Conservation (phyloP, 345 rosid genomes). For the Cardiospermum halicacabum region DNA sequence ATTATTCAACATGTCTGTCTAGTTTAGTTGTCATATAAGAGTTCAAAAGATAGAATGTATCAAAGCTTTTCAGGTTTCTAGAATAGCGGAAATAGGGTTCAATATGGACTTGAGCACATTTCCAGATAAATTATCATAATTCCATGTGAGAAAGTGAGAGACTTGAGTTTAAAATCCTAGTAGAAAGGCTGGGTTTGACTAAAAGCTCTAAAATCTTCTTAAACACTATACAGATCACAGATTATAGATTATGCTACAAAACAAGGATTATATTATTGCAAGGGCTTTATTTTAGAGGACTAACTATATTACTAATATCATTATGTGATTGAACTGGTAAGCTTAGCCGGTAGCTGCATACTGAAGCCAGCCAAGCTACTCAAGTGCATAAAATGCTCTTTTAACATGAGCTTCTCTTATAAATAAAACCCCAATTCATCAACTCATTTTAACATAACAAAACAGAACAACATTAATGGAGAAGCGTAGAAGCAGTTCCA, state of each 20-base stretch:
- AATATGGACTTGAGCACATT: slow-evolving; percentile 9
- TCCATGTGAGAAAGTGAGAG: not conserved
- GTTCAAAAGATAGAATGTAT: slow-evolving; percentile 8
- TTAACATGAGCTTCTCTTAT: not conserved
- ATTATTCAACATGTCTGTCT: not conserved
- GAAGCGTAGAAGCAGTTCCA: slow-evolving; percentile 14
- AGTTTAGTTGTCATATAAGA: slow-evolving; percentile 15
- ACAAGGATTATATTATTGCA: not conserved
- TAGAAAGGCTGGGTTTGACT: not conserved
- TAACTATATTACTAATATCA: not conserved
- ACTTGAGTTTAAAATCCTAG: not conserved
- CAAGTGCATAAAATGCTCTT: not conserved
- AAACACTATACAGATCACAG: not conserved
- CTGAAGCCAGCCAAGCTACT: slow-evolving; percentile 6
- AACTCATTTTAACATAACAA: not conserved
- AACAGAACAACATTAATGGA: slow-evolving; percentile 15
- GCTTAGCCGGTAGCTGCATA: slow-evolving; percentile 3
- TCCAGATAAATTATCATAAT: slow-evolving; percentile 12
- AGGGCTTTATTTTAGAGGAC: not conserved
- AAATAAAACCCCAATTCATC: not conserved
- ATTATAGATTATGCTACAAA: not conserved
- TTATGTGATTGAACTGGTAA: not conserved
- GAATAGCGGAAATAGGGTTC: not conserved
- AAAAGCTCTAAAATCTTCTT: not conserved
- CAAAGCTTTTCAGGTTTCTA: not conserved